A percentile compares a stretch with the other conserved stretches of the same genome.
Evolutionary conservation across 345 rosid species (phyloP).

Genomic region (Nasturtium officinale): DNA sequence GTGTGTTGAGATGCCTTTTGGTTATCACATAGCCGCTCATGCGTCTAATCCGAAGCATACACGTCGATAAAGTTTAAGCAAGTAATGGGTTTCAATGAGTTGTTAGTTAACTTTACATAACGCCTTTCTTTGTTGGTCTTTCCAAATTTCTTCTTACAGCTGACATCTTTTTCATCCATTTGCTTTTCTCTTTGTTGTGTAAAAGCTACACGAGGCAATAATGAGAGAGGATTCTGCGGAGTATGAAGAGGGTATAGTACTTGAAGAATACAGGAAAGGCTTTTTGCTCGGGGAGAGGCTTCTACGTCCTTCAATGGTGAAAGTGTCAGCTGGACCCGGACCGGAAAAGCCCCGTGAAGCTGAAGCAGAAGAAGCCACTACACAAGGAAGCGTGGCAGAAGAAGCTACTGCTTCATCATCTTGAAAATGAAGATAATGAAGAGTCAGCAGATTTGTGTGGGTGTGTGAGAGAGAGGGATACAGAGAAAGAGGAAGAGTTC

Average conservation of each 20-base stretch:
- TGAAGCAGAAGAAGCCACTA: constrained; percentile 42
- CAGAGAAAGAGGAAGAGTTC: constrained; percentile 14
- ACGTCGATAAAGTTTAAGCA: constrained; percentile 7
- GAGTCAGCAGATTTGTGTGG: constrained; percentile 20
- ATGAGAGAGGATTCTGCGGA: constrained; percentile 83
- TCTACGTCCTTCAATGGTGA: constrained; percentile 93
- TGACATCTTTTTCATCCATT: constrained; percentile 10
- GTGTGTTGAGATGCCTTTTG: constrained; percentile 8
- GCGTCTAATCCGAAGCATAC: constrained; percentile 7
- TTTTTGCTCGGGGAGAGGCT: constrained; percentile 84
- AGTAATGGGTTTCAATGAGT: constrained; percentile 14
- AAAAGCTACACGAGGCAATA: constrained; percentile 93
- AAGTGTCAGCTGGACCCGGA: constrained; percentile 98
- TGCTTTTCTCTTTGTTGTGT: constrained; percentile 17
- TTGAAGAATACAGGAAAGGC: constrained; percentile 88
- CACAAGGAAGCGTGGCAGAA: constrained; percentile 36
- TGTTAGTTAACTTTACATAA: constrained; percentile 11
- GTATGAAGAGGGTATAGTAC: constrained; percentile 76
- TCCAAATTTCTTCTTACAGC: neutral
- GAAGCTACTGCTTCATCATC: constrained; percentile 49
- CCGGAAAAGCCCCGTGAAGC: constrained; percentile 61
- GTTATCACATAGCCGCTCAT: constrained; percentile 8
- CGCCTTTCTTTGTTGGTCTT: constrained; percentile 8
- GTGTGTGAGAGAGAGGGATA: neutral
- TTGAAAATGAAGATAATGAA: constrained; percentile 19